Conservation (phyloP, 371 early-diverging fungal species). For the Mucor plumbeus region DNA sequence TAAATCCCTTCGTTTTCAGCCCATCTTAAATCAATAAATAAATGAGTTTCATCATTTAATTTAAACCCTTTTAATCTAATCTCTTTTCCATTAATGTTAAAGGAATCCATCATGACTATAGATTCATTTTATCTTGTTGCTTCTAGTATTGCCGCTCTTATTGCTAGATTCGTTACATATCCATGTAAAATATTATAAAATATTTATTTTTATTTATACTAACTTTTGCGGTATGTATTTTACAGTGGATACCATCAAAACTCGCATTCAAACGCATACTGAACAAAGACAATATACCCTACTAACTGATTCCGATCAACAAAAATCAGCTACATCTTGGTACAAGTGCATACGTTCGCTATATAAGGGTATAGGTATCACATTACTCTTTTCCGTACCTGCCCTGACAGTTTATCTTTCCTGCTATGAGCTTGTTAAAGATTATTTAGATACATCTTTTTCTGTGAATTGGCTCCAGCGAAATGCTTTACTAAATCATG, state of each 20-base stretch:
- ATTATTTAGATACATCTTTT: conserved; percentile 15
- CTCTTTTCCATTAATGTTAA: conserved; percentile 4
- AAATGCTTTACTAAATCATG: conserved; percentile 32
- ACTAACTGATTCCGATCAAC: neutral
- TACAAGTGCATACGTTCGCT: conserved; percentile 24
- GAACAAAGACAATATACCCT: conserved; percentile 20
- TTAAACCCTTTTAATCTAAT: neutral
- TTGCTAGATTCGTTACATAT: conserved; percentile 62
- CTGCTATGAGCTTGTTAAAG: conserved; percentile 67
- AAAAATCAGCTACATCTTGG: neutral
- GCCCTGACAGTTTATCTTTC: conserved; percentile 72
- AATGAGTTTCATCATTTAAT: conserved; percentile 10
- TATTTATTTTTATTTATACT: neutral
- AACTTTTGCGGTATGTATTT: conserved; percentile 2
- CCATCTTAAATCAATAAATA: conserved; percentile 71
- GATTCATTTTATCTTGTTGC: conserved; percentile 44
- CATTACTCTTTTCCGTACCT: conserved; percentile 72
- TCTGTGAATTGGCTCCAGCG: neutral
- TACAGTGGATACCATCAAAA: conserved; percentile 71
- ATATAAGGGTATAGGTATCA: conserved; percentile 68
- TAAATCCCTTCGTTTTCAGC: conserved; percentile 24
- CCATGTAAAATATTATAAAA: conserved; percentile 34
- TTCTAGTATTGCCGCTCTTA: conserved; percentile 51
- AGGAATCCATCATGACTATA: conserved; percentile 16
- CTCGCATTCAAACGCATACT: conserved; percentile 54